Conservation (phyloP, 495 filamentous ascomycete genomes). For the Annulohypoxylon stygium region DNA sequence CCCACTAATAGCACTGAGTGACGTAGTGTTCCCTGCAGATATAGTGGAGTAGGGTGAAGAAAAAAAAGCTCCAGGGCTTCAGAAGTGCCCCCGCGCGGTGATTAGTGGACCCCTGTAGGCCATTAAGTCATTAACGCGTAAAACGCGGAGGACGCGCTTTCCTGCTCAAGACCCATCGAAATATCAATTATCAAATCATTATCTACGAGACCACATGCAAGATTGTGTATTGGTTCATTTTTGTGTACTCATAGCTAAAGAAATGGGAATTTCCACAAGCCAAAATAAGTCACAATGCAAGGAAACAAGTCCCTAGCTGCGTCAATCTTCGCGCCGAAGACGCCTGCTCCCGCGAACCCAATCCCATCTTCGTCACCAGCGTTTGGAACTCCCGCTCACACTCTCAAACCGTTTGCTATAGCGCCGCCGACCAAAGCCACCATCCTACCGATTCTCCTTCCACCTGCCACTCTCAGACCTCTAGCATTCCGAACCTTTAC, state of each 20-base stretch:
- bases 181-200: slow-evolving; percentile 15
- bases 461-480: slow-evolving; percentile 86
- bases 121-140: slow-evolving; percentile 49
- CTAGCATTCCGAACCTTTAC: slow-evolving; percentile 96
- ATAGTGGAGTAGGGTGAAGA: no score
- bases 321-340: slow-evolving; percentile 58
- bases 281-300: slow-evolving; percentile 43
- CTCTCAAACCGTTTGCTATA: slow-evolving; percentile 70
- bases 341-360: slow-evolving; percentile 58
- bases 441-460: slow-evolving; percentile 88
- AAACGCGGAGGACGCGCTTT: slow-evolving; percentile 43
- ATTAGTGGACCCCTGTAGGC: slow-evolving; percentile 18
- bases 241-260: background rate
- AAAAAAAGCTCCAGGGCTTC: background rate
- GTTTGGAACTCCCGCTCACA: slow-evolving; percentile 85
- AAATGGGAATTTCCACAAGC: slow-evolving; percentile 10
- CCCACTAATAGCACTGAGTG: slow-evolving; percentile 4
- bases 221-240: no score
- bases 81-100: slow-evolving; percentile 14
- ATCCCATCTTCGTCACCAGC: slow-evolving; percentile 91
- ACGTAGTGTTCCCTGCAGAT: slow-evolving; percentile 7
- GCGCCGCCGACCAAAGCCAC: slow-evolving; percentile 72
- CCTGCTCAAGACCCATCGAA: slow-evolving; percentile 30
- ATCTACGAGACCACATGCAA: background rate
- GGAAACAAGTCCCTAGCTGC: slow-evolving; percentile 51